Base-by-base conservation (phyloP, 305 asterid genomes). In the Rubia tinctorum region DNA sequence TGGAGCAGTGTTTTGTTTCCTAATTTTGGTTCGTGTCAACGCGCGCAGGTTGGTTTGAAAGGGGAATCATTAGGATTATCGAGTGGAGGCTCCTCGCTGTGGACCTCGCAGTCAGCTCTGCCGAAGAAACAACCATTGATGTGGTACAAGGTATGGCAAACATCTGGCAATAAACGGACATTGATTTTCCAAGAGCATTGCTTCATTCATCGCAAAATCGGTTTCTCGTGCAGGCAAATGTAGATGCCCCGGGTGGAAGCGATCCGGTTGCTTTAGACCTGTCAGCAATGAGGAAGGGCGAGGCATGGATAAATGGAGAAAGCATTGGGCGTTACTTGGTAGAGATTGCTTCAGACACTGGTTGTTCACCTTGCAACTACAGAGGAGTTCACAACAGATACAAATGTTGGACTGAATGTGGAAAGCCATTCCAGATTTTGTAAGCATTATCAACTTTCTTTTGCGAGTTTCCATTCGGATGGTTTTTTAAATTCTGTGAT, bases 241-340 rank as follows among this genome's bases (percentile, higher is more conserved):
- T 89, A 69, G 95, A 87, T 79, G 87, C 97, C 53, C 95, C 96
- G 27, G 77, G 81, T 22, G 92, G 97, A 63, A 79, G 79, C 82
- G 85, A 82, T 71, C 98, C 98, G 0, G 69, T 91, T 55, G 93
- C 91, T 15, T 23, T 93, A 75, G 93, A 93, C 87, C 83, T 89
- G 66, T 89, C 88, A 0, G 90, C 97, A 20, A 69, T 88, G 88
- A 97, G 96, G 51, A 93, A 93, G 79, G 98, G 98, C 6, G 87
- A 88, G 75, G 98, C 98, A 68, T 93, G 98, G 98, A 88, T 93
- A 68, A 93, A 93, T 27, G 97, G 98, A 37, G 88, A 91, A 77
- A 85, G 97, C 88, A 88, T 93, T 3, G 98, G 98, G 27, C 98
- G 98, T 55, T 93, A 88, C 73, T 30, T 93, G 98, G 98, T 93